phyloP scores from a whole-genome alignment of 495 filamentous ascomycete genomes.

The Apiosordaria backusii region DNA sequence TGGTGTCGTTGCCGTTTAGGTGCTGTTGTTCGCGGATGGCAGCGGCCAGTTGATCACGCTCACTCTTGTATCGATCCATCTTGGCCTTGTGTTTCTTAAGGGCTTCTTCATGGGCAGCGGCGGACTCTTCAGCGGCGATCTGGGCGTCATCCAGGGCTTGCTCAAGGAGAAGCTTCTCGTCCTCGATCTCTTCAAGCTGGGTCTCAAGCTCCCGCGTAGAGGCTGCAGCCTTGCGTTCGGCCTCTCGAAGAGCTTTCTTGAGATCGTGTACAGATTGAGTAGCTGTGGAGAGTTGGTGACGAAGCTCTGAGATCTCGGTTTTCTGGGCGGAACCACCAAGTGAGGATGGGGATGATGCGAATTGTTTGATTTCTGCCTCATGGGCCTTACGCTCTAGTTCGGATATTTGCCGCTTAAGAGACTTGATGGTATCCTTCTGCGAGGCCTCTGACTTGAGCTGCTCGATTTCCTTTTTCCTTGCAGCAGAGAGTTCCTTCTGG shows the following conservation, averaged over 20 bases:
- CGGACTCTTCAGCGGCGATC: constrained; percentile 75
- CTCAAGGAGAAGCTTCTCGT: constrained; percentile 83
- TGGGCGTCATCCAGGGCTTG: constrained; percentile 70
- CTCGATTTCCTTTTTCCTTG: constrained; percentile 60
- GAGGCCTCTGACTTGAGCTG: constrained; percentile 60
- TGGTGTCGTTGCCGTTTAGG: constrained; percentile 28
- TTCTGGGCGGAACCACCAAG: constrained; percentile 52
- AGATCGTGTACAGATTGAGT: constrained; percentile 58
- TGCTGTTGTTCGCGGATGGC: constrained; percentile 32
- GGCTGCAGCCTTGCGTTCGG: constrained; percentile 75
- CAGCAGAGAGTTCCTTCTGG: constrained; percentile 58
- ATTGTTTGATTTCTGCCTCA: constrained; percentile 40
- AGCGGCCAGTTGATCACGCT: constrained; percentile 32
- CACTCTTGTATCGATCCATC: constrained; percentile 46
- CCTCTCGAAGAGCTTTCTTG: constrained; percentile 42
- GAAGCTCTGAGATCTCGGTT: constrained; percentile 58
- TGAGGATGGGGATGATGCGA: constrained; percentile 34
- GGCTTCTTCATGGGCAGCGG: constrained; percentile 75
- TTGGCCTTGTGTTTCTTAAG: constrained; percentile 51
- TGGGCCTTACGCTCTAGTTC: constrained; percentile 48
- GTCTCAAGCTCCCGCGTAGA: constrained; percentile 77
- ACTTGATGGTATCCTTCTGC: constrained; percentile 53
- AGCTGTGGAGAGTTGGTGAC: constrained; percentile 59
- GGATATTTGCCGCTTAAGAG: constrained; percentile 46
- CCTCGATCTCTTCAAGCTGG: constrained; percentile 82